Conservation (phyloP, 2,329 filamentous ascomycete genomes). For the Sporothrix humicola region DNA sequence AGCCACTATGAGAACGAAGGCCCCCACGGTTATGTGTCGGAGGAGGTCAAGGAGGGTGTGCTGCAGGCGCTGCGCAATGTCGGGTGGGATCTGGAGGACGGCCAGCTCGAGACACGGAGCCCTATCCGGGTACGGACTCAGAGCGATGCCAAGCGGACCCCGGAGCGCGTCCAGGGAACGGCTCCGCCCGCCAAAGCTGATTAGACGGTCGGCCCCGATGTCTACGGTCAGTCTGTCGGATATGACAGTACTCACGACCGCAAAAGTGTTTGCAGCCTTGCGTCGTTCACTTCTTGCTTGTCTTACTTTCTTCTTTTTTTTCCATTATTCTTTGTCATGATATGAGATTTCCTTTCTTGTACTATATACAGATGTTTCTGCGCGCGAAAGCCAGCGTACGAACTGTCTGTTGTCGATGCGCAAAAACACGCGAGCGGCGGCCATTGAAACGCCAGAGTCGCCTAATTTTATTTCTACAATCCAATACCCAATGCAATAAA, state of each 20-base stretch:
- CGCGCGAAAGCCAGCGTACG: not conserved
- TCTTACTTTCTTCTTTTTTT: not conserved
- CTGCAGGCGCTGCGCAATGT: conserved; percentile 48
- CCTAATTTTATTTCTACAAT: not conserved
- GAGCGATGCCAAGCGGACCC: conserved; percentile 42
- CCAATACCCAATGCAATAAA: conserved; percentile 29
- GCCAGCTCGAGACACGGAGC: conserved; percentile 69
- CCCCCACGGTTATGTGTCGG: conserved; percentile 53
- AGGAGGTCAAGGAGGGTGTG: conserved; percentile 45
- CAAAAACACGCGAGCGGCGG: too few relatives aligned
- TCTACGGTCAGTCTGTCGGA: not conserved
- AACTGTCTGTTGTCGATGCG: too few relatives aligned
- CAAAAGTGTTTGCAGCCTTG: not conserved
- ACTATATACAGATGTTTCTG: not conserved
- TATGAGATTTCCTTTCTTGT: conserved; percentile 16
- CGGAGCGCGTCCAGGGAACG: conserved; percentile 27
- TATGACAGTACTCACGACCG: too few relatives aligned
- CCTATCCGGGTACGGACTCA: conserved; percentile 51
- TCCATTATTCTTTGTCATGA: conserved; percentile 18
- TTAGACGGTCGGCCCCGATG: not conserved
- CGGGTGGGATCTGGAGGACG: conserved; percentile 71
- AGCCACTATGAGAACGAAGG: conserved; percentile 48
- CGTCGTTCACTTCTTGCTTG: not conserved
- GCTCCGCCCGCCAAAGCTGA: conserved; percentile 18
- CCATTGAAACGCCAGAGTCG: conserved; percentile 14